Evolutionary conservation across 331 rosid species (phyloP), one percentile per base, ranked within the genome.

Genomic region (Malus hybrid): DNA sequence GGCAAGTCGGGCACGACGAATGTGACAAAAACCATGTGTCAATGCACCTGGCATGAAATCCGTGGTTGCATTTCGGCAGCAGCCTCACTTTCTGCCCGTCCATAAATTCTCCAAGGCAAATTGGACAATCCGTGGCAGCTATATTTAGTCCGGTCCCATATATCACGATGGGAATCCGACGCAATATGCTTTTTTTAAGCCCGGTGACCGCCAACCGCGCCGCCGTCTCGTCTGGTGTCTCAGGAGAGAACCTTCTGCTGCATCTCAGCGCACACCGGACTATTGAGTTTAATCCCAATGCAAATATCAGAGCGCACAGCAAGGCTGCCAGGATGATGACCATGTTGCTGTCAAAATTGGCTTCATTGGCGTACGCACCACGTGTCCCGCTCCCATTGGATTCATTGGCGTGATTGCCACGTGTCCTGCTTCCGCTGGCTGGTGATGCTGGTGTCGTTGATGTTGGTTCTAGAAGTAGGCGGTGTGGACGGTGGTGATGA

Each of bases 1-100:
- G 86, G 80, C 99, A 95, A 69, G 91, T 92, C n/a, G 99, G 99
- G 73, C 99, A 95, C 33, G 97, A 92, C 3, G 99, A 90, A 84
- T 90, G 99, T 28, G 96, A 95, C 63, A 78, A 86, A 13, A 95
- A 80, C 99, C 99, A 95, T 7, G 86, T 88, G 75, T 95, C 97
- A 75, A 95, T 79, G 76, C 99, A 95, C 75, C 81, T 81, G 2
- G 90, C 97, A 79, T 95, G 99, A 78, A 92, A 95, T 10, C 91
- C 93, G 77, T 95, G 99, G 84, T 86, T 86, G 73, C 99, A 95
- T 44, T 75, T 89, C 2, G 97, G 97, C n/a, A 95, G 75, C 28
- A 95, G 88, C 75, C 97, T 90, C 15, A 95, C 88, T 79, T 84
- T 89, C 84, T 95, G 97, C 1, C 98, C 98, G 24, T 84, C 81